phyloP scores from a whole-genome alignment of 306 rosid genomes.

The Neltuma alba region DNA sequence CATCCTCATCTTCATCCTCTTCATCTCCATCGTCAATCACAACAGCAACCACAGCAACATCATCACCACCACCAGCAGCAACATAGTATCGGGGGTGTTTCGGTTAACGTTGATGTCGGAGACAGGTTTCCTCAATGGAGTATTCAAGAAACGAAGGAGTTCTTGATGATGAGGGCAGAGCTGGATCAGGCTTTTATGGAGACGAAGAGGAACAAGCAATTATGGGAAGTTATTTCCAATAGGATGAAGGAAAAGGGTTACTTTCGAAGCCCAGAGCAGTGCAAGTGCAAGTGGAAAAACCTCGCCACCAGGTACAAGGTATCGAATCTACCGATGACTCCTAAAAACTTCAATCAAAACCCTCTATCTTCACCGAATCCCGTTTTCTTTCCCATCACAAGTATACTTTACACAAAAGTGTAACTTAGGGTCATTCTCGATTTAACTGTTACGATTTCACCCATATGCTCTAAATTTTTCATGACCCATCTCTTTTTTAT shows the following conservation, averaged over 20 bases:
- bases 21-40: conserved; percentile 32
- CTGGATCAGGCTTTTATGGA: conserved; percentile 95
- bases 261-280: conserved; percentile 92
- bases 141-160: conserved; percentile 86
- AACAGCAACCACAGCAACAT: conserved; percentile 1
- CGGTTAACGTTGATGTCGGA: conserved; percentile 53
- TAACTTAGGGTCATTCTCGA: not conserved
- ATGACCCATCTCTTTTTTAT: not conserved
- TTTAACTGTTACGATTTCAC: not conserved
- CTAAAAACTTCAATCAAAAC: not conserved
- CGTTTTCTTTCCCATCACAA: not conserved
- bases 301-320: conserved; percentile 98
- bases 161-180: conserved; percentile 76
- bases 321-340: not conserved
- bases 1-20: conserved; percentile 17
- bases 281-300: conserved; percentile 99
- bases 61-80: not conserved
- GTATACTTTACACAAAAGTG: not conserved
- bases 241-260: conserved; percentile 86
- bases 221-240: conserved; percentile 86
- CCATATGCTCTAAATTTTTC: not conserved
- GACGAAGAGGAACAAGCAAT: conserved; percentile 86
- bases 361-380: not conserved
- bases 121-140: conserved; percentile 99
- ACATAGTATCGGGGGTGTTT: not conserved